Conservation (phyloP, 768 basidiomycete species). For the Suillus clintonianus region DNA sequence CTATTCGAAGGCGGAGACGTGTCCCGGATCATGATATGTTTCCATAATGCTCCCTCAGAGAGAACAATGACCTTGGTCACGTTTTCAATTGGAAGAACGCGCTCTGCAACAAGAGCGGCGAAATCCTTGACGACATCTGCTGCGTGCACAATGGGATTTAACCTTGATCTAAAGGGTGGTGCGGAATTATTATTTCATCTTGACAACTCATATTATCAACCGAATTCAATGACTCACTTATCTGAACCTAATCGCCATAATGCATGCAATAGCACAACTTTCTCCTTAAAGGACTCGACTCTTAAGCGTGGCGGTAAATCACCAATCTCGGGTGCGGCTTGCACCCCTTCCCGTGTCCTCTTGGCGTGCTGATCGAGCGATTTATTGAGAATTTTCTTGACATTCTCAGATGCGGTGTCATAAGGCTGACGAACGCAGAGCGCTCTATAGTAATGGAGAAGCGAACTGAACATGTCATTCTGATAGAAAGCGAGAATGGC, state of each 20-base stretch:
- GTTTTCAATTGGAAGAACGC: constrained; percentile 71
- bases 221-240: constrained; percentile 46
- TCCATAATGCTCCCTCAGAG: constrained; percentile 83
- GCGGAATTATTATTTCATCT: constrained; percentile 5
- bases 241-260: constrained; percentile 59
- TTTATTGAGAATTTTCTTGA: constrained; percentile 70
- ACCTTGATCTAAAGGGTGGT: constrained; percentile 27
- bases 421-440: constrained; percentile 86
- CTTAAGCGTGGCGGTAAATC: constrained; percentile 50
- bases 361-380: constrained; percentile 61
- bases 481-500: constrained; percentile 89
- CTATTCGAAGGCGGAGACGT: constrained; percentile 31
- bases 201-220: background rate
- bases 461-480: constrained; percentile 75
- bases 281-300: constrained; percentile 70
- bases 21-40: constrained; percentile 73
- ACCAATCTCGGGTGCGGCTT: constrained; percentile 29
- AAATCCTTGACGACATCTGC: constrained; percentile 58
- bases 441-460: constrained; percentile 89
- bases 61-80: constrained; percentile 76
- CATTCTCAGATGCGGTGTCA: constrained; percentile 84
- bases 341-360: constrained; percentile 41
- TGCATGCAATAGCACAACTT: constrained; percentile 75
- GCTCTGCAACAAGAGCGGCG: constrained; percentile 58
- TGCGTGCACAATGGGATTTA: constrained; percentile 51